Evolutionary conservation across 768 basidiomycete genomes (phyloP).

Genomic region (Panaeolus cyanescens): DNA sequence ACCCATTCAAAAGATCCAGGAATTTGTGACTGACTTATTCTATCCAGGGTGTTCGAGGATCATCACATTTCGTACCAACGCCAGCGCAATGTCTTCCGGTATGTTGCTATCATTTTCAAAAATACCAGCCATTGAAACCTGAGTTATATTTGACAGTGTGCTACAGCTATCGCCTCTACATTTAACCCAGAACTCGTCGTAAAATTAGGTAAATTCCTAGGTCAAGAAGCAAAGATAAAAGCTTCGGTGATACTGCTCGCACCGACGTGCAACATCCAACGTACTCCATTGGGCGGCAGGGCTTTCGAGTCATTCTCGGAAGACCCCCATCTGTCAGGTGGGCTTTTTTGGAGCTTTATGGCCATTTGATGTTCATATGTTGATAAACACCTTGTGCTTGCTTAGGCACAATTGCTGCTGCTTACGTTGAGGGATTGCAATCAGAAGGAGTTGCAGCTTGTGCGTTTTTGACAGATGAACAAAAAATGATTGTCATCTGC

Average conservation of each 20-base stretch:
- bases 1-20: slow-evolving; percentile 8
- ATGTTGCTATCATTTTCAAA: slow-evolving; percentile 17
- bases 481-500: background rate
- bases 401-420: slow-evolving; percentile 58
- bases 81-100: slow-evolving; percentile 71
- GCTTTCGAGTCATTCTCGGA: slow-evolving; percentile 76
- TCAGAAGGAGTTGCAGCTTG: slow-evolving; percentile 63
- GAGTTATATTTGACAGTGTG: slow-evolving; percentile 42
- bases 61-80: slow-evolving; percentile 62
- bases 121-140: background rate
- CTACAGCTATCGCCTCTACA: slow-evolving; percentile 70
- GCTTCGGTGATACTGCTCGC: slow-evolving; percentile 65
- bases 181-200: slow-evolving; percentile 63
- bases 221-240: slow-evolving; percentile 65
- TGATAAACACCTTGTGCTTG: slow-evolving; percentile 5
- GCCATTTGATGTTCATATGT: background rate
- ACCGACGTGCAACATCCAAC: slow-evolving; percentile 77
- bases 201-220: slow-evolving; percentile 60
- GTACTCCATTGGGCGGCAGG: slow-evolving; percentile 60
- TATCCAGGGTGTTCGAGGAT: slow-evolving; percentile 64
- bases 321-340: slow-evolving; percentile 68
- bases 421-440: slow-evolving; percentile 72
- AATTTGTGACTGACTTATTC: slow-evolving; percentile 1
- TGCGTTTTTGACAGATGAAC: slow-evolving; percentile 19
- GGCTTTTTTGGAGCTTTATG: background rate